Evolutionary conservation across 140 eudicot species (phyloP), one percentile per base, ranked within the genome.

Genomic region (Senecio squalidus): DNA sequence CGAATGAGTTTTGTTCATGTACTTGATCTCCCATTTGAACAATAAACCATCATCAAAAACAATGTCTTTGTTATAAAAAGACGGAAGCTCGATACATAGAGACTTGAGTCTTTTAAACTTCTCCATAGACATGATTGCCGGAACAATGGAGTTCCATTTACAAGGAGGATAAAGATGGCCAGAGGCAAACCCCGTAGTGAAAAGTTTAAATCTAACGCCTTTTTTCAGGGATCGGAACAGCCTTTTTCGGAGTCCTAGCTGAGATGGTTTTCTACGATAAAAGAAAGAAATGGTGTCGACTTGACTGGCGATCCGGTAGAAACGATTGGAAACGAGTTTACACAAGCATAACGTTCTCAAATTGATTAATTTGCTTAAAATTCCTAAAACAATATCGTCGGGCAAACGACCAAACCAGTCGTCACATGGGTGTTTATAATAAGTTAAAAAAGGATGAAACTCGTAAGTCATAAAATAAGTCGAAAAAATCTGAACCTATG

Each of bases 301-400:
- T 22, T 48, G 29, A 48, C 21, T 15, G 30, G 10, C 14, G 22
- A 22, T 48, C 9, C 28, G 27, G 55, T 48, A 48, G n/a, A 48
- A 48, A 22, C 55, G 29, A 20, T 48, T 48, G 55, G 55, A 48
- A 48, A 48, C 55, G 14, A 24, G 55, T 48, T 48, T 48, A 29
- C 55, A 48, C 9, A 4, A 3, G 21, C 28, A 48, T 22, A 48
- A 20, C 6, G 55, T 48, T 48, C 9, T 22, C 55, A 48, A 48
- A 48, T 48, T 16, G 16, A 7, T 24, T 11, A 48, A 22, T 22
- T 48, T 48, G 26, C 21, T 48, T 6, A 21, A 48, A 2, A 48
- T 20, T 48, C 22, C 15, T 28, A 48, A 15, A 16, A 48, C 28
- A 21, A 48, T 11, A 3, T 48, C 55, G 13, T 48, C 55, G 10